Evolutionary conservation across 2,329 filamentous ascomycete genomes (phyloP), one percentile per base, ranked within the genome.

Genomic region (Nakataea oryzae): DNA sequence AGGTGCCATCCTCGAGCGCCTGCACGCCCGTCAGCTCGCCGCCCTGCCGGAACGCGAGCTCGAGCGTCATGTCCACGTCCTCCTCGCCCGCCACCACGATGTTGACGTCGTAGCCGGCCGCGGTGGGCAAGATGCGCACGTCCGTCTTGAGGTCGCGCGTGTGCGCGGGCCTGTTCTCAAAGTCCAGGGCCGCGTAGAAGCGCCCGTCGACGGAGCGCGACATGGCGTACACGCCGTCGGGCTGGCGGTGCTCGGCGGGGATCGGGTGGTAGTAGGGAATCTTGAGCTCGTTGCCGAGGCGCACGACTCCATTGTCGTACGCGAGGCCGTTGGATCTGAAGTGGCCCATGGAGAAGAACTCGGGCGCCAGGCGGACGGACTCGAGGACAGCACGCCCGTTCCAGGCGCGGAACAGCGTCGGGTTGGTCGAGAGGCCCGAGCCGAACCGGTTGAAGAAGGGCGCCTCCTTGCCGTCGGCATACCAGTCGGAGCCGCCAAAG

Each of bases 261-360:
- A 59, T 59, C 14, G 58, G 58, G 58, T 47, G 58, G 3, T 59
- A 59, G 58, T 59, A 59, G 2, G 58, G 58, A 24, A 59, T 59
- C 24, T 59, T 59, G 58, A 59, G 11, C 26, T 59, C 58, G 34
- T 59, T 59, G 26, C 34, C 34, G 14, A 59, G 24, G 12, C 28
- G 34, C 32, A 26, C 34, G 24, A 50, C 58, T 2, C 58, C 34
- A 3, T 59, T 28, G 58, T 34, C 58, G 5, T 47, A 47, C 26
- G 34, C 32, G 24, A 59, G 34, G 4, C 58, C 58, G 58, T 50
- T 59, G 30, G 58, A 59, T 26, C 58, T 32, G 34, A 59, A 59
- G 26, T 59, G 58, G 58, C 58, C 58, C 58, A 59, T 59, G 26
- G 58, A 59, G 58, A 59, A 59, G 17, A 59, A 59, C 24, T 59